Conservation (phyloP, 257 asterid genomes). For the Penstemon barbatus region DNA sequence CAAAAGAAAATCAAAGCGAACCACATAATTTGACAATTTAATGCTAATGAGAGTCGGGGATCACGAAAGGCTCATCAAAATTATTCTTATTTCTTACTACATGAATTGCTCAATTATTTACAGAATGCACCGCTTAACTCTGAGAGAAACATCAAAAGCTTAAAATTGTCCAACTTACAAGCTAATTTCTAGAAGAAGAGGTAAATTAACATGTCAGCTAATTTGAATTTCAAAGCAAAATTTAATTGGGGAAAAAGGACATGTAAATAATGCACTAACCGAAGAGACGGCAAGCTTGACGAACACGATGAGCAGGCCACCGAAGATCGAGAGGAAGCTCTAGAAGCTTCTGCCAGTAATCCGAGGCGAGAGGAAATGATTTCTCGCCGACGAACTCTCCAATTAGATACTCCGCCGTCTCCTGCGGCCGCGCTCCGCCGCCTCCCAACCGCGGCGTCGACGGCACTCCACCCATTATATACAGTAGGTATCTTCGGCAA, state of each 20-base stretch:
- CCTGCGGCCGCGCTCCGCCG: constrained; percentile 66
- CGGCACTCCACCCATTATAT: constrained; percentile 81
- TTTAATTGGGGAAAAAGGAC: background rate
- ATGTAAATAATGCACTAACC: constrained; percentile 50
- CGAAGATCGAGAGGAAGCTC: constrained; percentile 82
- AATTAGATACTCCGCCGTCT: constrained; percentile 76
- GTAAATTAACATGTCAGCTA: constrained; percentile 5
- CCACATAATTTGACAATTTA: background rate
- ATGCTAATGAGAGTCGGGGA: background rate
- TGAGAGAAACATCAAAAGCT: constrained; percentile 9
- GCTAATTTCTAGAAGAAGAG: background rate
- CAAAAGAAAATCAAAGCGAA: background rate
- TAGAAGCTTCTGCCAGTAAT: constrained; percentile 97
- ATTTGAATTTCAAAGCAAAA: background rate
- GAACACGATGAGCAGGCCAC: constrained; percentile 77
- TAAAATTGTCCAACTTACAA: background rate
- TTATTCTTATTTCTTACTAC: background rate
- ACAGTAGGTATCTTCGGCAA: constrained; percentile 10
- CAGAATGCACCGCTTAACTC: constrained; percentile 2
- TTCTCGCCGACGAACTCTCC: constrained; percentile 75
- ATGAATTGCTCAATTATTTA: background rate
- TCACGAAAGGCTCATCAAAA: background rate
- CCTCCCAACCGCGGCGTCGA: constrained; percentile 68
- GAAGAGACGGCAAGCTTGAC: constrained; percentile 70
- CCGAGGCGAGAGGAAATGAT: constrained; percentile 76